phyloP scores from a whole-genome alignment of 2,329 filamentous ascomycete species.

The Cercospora sp. region DNA sequence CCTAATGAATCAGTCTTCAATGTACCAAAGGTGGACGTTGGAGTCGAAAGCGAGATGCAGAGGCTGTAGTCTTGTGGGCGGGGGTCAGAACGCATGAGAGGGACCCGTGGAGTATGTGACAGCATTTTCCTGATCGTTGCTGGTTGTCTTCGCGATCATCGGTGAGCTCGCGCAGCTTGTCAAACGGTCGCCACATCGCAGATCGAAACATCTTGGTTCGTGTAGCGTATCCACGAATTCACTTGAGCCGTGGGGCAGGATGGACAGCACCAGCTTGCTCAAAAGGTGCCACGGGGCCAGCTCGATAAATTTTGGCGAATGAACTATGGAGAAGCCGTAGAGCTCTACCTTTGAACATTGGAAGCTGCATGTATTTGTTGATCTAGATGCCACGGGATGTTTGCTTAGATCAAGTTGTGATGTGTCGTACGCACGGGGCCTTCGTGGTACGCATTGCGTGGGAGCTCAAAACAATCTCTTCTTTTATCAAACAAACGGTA shows the following conservation, averaged over 20 bases:
- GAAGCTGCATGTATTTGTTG: neutral
- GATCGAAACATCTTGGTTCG: neutral
- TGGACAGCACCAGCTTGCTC: neutral
- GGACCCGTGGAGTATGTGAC: neutral
- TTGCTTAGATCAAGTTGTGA: neutral
- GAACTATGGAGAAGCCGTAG: neutral
- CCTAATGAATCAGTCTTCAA: neutral
- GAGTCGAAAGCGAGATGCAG: neutral
- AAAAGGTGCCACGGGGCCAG: neutral
- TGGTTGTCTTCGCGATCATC: neutral
- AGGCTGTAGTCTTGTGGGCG: neutral
- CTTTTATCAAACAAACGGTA: neutral
- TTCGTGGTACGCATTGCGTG: neutral
- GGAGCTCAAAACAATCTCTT: neutral
- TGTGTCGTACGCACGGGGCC: neutral
- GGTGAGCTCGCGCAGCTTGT: neutral
- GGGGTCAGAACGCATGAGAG: neutral
- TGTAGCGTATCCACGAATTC: neutral
- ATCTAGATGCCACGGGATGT: neutral
- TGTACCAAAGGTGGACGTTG: neutral
- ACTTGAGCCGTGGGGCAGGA: neutral
- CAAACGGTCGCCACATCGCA: neutral
- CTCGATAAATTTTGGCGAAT: neutral
- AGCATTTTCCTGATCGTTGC: neutral
- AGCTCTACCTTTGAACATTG: neutral